Evolutionary conservation across 306 rosid genomes (phyloP).

Genomic region (Styphnolobium japonicum): DNA sequence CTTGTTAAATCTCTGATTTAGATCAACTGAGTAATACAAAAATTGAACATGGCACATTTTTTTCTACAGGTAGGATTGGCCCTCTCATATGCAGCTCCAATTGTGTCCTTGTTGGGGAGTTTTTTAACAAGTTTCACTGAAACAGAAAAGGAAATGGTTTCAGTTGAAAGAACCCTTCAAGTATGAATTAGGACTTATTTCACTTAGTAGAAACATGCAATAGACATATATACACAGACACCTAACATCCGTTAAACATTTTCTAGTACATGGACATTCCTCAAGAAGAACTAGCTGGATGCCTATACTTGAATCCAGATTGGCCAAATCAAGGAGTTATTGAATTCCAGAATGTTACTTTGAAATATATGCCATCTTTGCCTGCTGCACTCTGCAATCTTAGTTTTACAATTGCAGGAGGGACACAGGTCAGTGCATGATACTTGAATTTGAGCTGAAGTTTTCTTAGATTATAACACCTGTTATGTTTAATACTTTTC

Average conservation of each 20-base stretch:
- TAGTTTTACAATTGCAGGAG: constrained; percentile 73
- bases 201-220: neutral
- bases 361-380: constrained; percentile 85
- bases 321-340: constrained; percentile 84
- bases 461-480: constrained; percentile 8
- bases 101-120: constrained; percentile 77
- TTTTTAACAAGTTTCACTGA: constrained; percentile 90
- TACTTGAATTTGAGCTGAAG: neutral
- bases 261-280: constrained; percentile 83
- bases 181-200: constrained; percentile 43
- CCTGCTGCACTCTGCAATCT: constrained; percentile 77
- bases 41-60: constrained; percentile 12
- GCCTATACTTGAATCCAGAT: constrained; percentile 47
- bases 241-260: constrained; percentile 27
- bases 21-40: neutral
- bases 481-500: neutral
- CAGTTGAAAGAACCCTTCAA: constrained; percentile 90
- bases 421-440: constrained; percentile 58
- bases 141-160: constrained; percentile 99
- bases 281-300: constrained; percentile 73
- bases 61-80: constrained; percentile 82
- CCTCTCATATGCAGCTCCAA: constrained; percentile 90
- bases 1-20: constrained; percentile 27
- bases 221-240: constrained; percentile 1
- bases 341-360: constrained; percentile 76